Evolutionary conservation across 2,329 filamentous ascomycete species (phyloP), one percentile per base, ranked within the genome.

Genomic region (Teratosphaeria gauchensis): DNA sequence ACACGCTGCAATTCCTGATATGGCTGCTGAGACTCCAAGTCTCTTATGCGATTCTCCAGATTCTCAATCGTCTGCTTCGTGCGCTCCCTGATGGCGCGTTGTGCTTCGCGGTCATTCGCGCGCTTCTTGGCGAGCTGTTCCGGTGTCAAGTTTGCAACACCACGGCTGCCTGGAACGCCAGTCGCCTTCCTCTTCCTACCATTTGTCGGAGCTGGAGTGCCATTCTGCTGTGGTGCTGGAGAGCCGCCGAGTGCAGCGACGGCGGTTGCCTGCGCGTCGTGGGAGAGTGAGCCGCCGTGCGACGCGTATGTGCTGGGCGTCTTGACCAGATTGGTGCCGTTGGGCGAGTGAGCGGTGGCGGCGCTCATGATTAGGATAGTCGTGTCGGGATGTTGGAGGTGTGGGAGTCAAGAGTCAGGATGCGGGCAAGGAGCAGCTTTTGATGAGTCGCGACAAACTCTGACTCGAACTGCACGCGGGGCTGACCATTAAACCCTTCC

Each of bases 91-190:
- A 95, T 94, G 46, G 89, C 89, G 54, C 90, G 83, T 72, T 95
- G 90, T 32, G 90, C 90, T 73, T 95, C 89, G 59, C 90, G 85
- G 71, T 95, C 90, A 82, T 96, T 96, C 68, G 90, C 89, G 63
- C 92, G 82, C 78, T 96, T 96, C 73, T 91, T 88, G 32, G 88
- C 89, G 60, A 96, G 82, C 75, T 96, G 92, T 62, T 92, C 88
- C 5, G 90, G 88, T 11, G 90, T 95, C 70, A 96, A 80, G 68
- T 89, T 92, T 63, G 90, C 90, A 58, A 95, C 91, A 63, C 89
- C 91, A 65, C 90, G 84, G 53, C 73, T 75, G 35, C 68, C 69
- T 31, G 75, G 68, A 30, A 65, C 67, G 58, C 71, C 74, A 54
- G 65, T 64, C n/a, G 72, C 67, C 57, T 68, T 68, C 48, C 71